phyloP scores from a whole-genome alignment of 768 basidiomycete species.

The Leccinum subtestaceum region DNA sequence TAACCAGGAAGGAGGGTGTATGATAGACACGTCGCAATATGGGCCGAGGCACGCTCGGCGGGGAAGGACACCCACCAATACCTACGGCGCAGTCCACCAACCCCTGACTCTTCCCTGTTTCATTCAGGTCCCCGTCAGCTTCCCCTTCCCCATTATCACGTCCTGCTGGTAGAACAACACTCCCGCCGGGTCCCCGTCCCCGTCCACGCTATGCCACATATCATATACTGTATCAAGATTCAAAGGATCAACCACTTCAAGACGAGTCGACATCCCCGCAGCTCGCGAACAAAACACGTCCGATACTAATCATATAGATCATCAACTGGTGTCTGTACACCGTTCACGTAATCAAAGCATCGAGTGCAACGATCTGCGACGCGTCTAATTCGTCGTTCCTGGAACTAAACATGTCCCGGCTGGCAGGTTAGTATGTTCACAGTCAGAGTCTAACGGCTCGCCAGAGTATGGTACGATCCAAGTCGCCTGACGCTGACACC shows the following conservation, averaged over 20 bases:
- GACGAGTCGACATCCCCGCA: neutral
- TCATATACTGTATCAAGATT: conserved; percentile 5
- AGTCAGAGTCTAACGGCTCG: neutral
- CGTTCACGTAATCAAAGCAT: neutral
- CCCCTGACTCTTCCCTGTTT: neutral
- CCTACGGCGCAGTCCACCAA: neutral
- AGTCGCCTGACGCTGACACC: neutral
- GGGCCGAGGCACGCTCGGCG: neutral
- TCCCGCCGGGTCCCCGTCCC: neutral
- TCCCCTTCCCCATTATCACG: neutral
- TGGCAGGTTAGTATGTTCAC: neutral
- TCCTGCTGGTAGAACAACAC: neutral
- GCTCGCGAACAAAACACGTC: neutral
- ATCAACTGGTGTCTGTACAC: neutral
- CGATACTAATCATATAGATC: neutral
- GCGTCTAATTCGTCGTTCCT: neutral
- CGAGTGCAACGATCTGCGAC: neutral
- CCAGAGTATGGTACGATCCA: neutral
- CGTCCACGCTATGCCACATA: conserved; percentile 4
- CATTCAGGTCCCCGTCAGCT: neutral
- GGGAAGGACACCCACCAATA: conserved; percentile 12
- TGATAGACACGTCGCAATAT: neutral
- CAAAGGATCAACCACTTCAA: conserved; percentile 1
- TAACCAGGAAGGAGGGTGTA: neutral
- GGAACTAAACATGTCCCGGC: neutral